A percentile compares a stretch with the other conserved stretches of the same genome.
Conservation (phyloP, 805 yeast genomes). For the Kuraishia cidri region DNA sequence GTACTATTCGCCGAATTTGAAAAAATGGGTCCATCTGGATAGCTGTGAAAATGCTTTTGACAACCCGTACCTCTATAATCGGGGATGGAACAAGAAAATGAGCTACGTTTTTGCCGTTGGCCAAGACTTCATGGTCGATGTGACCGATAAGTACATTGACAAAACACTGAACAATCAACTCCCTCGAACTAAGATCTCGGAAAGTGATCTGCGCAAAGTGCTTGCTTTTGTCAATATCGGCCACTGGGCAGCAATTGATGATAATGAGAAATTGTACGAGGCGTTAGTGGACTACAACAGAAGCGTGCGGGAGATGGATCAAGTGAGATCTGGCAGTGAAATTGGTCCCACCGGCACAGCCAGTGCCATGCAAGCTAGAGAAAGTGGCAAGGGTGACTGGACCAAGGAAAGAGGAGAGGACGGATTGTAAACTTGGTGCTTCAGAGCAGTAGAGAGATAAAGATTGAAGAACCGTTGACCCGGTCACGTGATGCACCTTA, state of each 20-base stretch:
- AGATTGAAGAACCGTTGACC: not conserved
- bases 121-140: conserved; percentile 55
- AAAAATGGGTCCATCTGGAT: conserved; percentile 83
- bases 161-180: conserved; percentile 23
- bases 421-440: conserved; percentile 28
- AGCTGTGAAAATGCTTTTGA: conserved; percentile 84
- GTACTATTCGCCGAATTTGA: conserved; percentile 50
- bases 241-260: conserved; percentile 16
- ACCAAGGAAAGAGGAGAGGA: conserved; percentile 70
- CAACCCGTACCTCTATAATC: conserved; percentile 66
- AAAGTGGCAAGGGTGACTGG: conserved; percentile 77
- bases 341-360: no score
- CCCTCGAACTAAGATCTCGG: conserved; percentile 37
- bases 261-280: conserved; percentile 25
- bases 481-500: not conserved
- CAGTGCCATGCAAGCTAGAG: conserved; percentile 38
- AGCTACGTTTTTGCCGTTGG: conserved; percentile 74
- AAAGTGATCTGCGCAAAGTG: conserved; percentile 23
- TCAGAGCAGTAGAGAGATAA: not conserved
- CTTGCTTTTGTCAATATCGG: conserved; percentile 26
- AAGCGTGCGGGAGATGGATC: no score
- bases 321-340: no score
- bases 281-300: conserved; percentile 27
- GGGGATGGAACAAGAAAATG: conserved; percentile 94
- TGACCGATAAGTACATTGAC: conserved; percentile 58